Base-by-base conservation (phyloP, 371 early-diverging fungal species). In the Racocetra persica region DNA sequence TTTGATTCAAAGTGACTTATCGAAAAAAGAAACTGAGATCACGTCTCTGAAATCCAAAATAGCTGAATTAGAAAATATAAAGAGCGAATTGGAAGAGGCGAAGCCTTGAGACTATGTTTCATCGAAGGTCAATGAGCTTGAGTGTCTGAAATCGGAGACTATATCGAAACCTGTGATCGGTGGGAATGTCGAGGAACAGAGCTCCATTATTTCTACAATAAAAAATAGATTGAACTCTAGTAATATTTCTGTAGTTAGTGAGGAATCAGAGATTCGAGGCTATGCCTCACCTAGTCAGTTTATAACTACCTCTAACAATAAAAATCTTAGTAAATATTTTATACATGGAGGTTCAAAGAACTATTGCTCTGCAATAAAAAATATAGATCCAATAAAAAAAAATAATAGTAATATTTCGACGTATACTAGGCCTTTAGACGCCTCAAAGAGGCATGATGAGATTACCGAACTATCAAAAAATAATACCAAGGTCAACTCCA, bases 101-200 rank as follows among this genome's bases (percentile, higher is more conserved):
- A n/a, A n/a, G n/a, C n/a, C n/a, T n/a, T n/a, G n/a, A n/a, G n/a
- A n/a, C n/a, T n/a, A n/a, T n/a, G n/a, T n/a, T n/a, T n/a, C n/a
- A 11, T 69, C 41, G 45, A 69, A 32, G 0, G 22, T 69, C 16
- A 70, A n/a, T 45, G n/a, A 70, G 4, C 49, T 70, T 38, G 70
- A 41, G 41, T 16, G 41, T 69, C 70, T 69, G 36, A 69, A 69
- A 69, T 69, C 70, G 18, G 70, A 45, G 49, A 51, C 36, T 70
- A 70, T 70, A 70, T 51, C n/a, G n/a, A n/a, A n/a, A 49, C 6
- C 71, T n/a, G 14, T 70, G 2, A 0, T 70, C 49, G 51, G 51
- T 70, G 51, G 71, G 20, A 5, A 36, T 70, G 49, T 5, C 41
- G 41, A 41, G 45, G 45, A 70, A 70, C 41, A 70, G 41, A 45